A percentile compares a stretch with the other conserved stretches of the same genome.
These are phyloP conservation scores for Madurella mycetomatis DNA, from an alignment of 2,329 filamentous ascomycete genomes.

Conservation along the genomic window DNA sequence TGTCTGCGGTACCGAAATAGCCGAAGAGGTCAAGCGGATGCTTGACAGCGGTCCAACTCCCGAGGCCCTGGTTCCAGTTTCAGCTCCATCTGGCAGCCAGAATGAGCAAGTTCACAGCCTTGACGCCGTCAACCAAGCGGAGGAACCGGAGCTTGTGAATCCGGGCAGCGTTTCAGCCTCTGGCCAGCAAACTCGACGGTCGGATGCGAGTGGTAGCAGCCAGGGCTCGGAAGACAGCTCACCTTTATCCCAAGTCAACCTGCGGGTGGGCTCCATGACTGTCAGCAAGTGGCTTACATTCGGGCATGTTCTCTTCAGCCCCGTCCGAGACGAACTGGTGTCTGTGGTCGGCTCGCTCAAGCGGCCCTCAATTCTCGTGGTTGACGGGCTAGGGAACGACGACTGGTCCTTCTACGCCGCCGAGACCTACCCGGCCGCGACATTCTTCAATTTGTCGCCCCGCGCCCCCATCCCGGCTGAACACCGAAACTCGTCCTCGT, in stretches of 20 bases:
- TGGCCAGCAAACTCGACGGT: conserved; percentile 35
- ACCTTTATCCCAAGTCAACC: conserved; percentile 66
- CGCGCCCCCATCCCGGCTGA: conserved; percentile 48
- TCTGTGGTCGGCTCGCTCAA: conserved; percentile 47
- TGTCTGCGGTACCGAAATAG: conserved; percentile 52
- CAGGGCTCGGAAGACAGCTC: conserved; percentile 53
- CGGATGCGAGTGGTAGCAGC: conserved; percentile 44
- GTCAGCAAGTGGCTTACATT: conserved; percentile 87
- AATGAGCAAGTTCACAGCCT: conserved; percentile 34
- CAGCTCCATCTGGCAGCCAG: conserved; percentile 40
- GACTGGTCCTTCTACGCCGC: conserved; percentile 87
- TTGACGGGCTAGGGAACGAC: conserved; percentile 80
- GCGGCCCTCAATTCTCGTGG: conserved; percentile 64
- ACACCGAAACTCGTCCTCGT: conserved; percentile 39
- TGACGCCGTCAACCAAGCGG: conserved; percentile 21
- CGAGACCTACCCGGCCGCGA: conserved; percentile 69
- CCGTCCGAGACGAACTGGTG: conserved; percentile 66
- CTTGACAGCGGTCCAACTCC: conserved; percentile 41
- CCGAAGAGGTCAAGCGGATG: conserved; percentile 47
- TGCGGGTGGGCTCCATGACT: conserved; percentile 75
- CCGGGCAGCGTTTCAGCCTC: conserved; percentile 12
- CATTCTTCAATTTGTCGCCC: conserved; percentile 71
- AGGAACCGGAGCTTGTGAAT: conserved; percentile 15
- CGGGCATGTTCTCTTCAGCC: conserved; percentile 77
- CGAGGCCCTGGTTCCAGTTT: conserved; percentile 40